Base-by-base conservation (phyloP, 768 basidiomycete genomes). In the Boletus pseudo-olivaceus region DNA sequence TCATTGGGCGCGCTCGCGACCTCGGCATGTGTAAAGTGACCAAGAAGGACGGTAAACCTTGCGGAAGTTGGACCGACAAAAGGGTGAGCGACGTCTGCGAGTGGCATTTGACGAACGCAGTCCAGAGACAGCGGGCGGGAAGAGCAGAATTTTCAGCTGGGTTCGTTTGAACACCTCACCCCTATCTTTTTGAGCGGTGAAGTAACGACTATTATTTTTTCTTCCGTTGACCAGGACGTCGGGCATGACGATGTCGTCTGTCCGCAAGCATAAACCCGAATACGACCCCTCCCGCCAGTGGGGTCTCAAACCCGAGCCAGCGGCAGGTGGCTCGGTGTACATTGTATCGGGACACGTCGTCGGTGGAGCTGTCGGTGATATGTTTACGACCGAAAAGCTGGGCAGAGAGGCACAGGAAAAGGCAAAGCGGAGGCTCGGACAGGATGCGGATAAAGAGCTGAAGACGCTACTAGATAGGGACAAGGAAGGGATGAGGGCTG, bases 31-130 rank as follows among this genome's bases (percentile, higher is more conserved):
- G 97, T 64, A 75, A 73, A 3, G 93, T 88, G 10, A 64, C 76
- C 42, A 90, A 87, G 65, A 80, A 81, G 49, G 93, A 96, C 54
- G 93, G 93, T 1, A 86, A 87, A 47, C 62, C 77, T 2, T 98
- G 97, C 61, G 84, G 84, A 9, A 80, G 84, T 50, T 98, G 96
- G 96, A 91, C 85, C 47, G 96, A 99, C 72, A 92, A 87, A 59
- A 85, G 93, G 29, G 79, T 89, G 62, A 80, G 83, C 67, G 87
- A 90, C 19, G 85, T 90, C 4, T 99, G 97, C 70, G 95, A 98
- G 40, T 99, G 82, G 71, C 97, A 99, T 72, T 69, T 98, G 38
- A 86, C 92, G 56, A 78, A 79, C 23, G 90, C 94, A 0, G 83
- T 98, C 4, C 79, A 91, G 69, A 75, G 83, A 20, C 77, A 80